Percentiles rank a stretch among this genome's conserved stretches.
Evolutionary conservation across 2,329 filamentous ascomycete genomes (phyloP).

Genomic region (Pleurostoma richardsiae): DNA sequence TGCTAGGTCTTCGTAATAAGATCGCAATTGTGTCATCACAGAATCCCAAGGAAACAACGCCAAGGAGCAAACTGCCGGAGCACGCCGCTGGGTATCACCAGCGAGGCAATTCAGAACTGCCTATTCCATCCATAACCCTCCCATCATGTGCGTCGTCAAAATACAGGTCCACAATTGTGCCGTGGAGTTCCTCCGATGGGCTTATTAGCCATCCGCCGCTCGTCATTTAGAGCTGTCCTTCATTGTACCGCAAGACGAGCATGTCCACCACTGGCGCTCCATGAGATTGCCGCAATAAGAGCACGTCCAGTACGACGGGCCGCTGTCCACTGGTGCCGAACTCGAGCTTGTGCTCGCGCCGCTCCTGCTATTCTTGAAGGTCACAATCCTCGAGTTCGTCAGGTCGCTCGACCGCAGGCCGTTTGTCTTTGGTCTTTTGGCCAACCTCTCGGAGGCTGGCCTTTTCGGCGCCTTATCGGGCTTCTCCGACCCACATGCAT

Average conservation of each 20-base stretch:
- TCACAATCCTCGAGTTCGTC: conserved; percentile 8
- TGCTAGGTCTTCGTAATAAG: too few relatives aligned
- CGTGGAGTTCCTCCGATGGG: too few relatives aligned
- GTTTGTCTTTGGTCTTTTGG: conserved; percentile 5
- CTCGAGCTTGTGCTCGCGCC: conserved; percentile 7
- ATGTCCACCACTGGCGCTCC: conserved; percentile 53
- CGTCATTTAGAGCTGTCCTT: conserved; percentile 39
- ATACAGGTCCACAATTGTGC: too few relatives aligned
- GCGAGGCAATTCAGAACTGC: too few relatives aligned
- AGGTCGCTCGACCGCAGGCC: conserved; percentile 3
- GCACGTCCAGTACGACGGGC: conserved; percentile 42
- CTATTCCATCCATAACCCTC: too few relatives aligned
- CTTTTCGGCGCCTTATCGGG: conserved; percentile 16
- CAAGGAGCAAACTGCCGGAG: too few relatives aligned
- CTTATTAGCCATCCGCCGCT: neutral
- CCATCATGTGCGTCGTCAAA: too few relatives aligned
- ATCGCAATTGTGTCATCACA: too few relatives aligned
- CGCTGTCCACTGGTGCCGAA: conserved; percentile 11
- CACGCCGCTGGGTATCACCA: too few relatives aligned
- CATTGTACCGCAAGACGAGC: conserved; percentile 47
- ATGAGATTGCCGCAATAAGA: conserved; percentile 45
- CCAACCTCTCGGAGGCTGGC: conserved; percentile 7
- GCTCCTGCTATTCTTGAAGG: conserved; percentile 8
- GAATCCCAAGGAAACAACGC: too few relatives aligned
- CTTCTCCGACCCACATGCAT: conserved; percentile 47